Conservation (phyloP, 495 filamentous ascomycete species). For the Parmelia sp. region DNA sequence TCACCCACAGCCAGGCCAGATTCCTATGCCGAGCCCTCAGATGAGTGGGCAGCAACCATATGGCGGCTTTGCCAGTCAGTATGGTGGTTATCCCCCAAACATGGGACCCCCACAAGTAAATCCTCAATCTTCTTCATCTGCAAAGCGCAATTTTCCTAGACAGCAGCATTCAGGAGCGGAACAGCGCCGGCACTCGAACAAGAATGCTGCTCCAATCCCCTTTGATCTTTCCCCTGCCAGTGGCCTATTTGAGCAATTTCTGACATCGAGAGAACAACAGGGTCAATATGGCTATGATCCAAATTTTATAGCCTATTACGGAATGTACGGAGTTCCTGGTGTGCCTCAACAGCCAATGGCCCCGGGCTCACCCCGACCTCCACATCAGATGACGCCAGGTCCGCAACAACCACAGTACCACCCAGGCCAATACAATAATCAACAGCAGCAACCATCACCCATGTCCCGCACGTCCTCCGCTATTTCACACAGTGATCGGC, state of each 20-base stretch:
- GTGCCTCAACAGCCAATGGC: constrained; percentile 36
- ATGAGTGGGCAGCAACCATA: constrained; percentile 30
- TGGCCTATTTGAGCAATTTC: constrained; percentile 66
- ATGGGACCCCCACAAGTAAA: constrained; percentile 66
- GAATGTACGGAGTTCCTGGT: not conserved
- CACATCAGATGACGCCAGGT: constrained; percentile 48
- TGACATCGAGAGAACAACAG: constrained; percentile 60
- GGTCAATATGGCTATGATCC: constrained; percentile 44
- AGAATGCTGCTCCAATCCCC: constrained; percentile 35
- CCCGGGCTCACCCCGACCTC: constrained; percentile 46
- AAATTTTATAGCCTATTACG: constrained; percentile 42
- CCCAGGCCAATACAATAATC: constrained; percentile 46
- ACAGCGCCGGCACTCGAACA: constrained; percentile 29
- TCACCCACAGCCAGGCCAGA: constrained; percentile 61
- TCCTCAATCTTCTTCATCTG: constrained; percentile 45
- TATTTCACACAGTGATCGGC: constrained; percentile 64
- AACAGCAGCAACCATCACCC: constrained; percentile 50
- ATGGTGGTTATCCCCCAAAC: constrained; percentile 51
- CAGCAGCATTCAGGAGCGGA: constrained; percentile 24
- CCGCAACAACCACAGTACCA: constrained; percentile 42
- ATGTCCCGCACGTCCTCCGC: constrained; percentile 84
- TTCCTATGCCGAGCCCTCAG: constrained; percentile 51
- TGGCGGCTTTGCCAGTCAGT: constrained; percentile 43
- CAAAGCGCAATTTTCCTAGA: constrained; percentile 30
- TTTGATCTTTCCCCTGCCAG: constrained; percentile 62